These are phyloP conservation scores for Leccinum uliginosum DNA, from an alignment of 768 basidiomycete species.

Conservation along the genomic window DNA sequence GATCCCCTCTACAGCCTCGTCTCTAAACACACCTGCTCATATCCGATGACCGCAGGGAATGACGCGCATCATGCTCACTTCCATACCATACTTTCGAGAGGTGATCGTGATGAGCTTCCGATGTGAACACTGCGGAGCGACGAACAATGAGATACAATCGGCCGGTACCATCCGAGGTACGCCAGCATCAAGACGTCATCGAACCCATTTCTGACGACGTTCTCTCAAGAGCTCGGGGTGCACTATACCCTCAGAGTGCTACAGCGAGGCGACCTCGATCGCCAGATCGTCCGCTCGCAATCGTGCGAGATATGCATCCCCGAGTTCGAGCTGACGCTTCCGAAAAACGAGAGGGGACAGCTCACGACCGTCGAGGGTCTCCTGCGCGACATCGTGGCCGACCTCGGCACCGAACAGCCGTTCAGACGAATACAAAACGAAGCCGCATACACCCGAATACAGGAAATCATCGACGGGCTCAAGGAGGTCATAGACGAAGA, in stretches of 20 bases:
- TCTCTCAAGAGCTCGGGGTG: slow-evolving; percentile 66
- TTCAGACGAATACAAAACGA: slow-evolving; percentile 77
- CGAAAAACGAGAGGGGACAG: slow-evolving; percentile 75
- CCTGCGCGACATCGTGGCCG: slow-evolving; percentile 73
- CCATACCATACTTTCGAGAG: slow-evolving; percentile 93
- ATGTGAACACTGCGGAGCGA: slow-evolving; percentile 86
- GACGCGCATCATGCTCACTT: slow-evolving; percentile 85
- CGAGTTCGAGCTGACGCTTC: slow-evolving; percentile 88
- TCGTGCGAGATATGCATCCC: slow-evolving; percentile 79
- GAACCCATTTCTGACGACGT: background rate
- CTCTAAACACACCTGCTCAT: background rate
- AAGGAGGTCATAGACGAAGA: slow-evolving; percentile 54
- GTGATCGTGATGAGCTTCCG: slow-evolving; percentile 96
- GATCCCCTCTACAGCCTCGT: slow-evolving; percentile 13
- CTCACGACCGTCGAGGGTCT: slow-evolving; percentile 97
- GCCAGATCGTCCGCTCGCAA: slow-evolving; percentile 89
- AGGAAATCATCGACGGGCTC: slow-evolving; percentile 65
- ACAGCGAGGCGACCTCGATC: slow-evolving; percentile 72
- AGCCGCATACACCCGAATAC: slow-evolving; percentile 66
- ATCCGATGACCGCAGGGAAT: slow-evolving; percentile 56
- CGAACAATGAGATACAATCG: slow-evolving; percentile 93
- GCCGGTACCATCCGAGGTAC: slow-evolving; percentile 82
- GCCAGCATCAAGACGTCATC: slow-evolving; percentile 15
- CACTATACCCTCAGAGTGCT: slow-evolving; percentile 79
- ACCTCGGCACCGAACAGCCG: slow-evolving; percentile 79